Percentiles rank a stretch among this genome's conserved stretches.
Evolutionary conservation across 108 stramenopile genomes (phyloP).

Genomic region (Nitzschia palea): DNA sequence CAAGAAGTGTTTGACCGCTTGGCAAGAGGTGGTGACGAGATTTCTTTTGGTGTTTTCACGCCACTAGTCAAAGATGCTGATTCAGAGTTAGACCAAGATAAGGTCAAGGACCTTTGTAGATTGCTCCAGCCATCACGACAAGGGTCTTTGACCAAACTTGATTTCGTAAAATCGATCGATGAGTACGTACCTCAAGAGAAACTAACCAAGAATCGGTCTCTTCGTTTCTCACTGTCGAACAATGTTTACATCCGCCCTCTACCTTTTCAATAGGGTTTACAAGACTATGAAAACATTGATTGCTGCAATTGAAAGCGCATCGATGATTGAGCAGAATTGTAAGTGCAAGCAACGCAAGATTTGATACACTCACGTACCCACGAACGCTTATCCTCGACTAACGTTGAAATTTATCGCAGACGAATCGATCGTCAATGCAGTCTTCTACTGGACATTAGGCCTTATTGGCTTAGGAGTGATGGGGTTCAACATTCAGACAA

Average conservation of each 20-base stretch:
- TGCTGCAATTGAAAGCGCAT: constrained; percentile 55
- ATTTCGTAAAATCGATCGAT: constrained; percentile 54
- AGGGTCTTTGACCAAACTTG: constrained; percentile 42
- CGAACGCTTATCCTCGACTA: constrained; percentile 52
- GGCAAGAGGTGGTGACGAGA: not conserved
- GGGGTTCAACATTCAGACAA: constrained; percentile 29
- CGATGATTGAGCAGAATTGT: constrained; percentile 58
- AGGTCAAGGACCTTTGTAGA: constrained; percentile 51
- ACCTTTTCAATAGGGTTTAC: constrained; percentile 36
- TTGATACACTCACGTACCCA: constrained; percentile 41
- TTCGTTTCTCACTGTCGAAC: too few relatives aligned
- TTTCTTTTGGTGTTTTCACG: constrained; percentile 45
- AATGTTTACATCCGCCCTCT: too few relatives aligned
- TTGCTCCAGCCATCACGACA: constrained; percentile 49
- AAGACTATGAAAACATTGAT: constrained; percentile 48
- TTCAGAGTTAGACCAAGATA: constrained; percentile 39
- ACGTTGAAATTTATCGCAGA: constrained; percentile 17
- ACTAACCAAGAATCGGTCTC: too few relatives aligned
- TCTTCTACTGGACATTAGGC: constrained; percentile 43
- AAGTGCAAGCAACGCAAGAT: constrained; percentile 57
- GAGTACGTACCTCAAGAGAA: too few relatives aligned
- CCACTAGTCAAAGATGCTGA: constrained; percentile 34
- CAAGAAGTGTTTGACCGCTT: constrained; percentile 52
- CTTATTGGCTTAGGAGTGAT: constrained; percentile 41
- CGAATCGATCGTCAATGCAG: constrained; percentile 44